A percentile compares a stretch with the other conserved stretches of the same genome.
Evolutionary conservation across 2,329 filamentous ascomycete genomes (phyloP).

Genomic region (Aspergillus caelatus): DNA sequence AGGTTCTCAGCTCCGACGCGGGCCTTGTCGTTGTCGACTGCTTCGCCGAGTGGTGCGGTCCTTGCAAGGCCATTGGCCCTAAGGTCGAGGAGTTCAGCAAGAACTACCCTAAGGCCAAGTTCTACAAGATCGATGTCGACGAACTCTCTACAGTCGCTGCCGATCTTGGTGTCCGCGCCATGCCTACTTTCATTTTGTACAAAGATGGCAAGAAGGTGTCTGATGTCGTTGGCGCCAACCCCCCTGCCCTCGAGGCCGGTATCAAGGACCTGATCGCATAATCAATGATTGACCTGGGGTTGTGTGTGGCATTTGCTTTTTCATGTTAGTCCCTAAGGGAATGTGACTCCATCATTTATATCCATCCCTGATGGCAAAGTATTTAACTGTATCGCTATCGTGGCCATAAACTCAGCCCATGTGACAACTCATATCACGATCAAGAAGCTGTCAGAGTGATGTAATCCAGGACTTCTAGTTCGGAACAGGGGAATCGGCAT

Average conservation of each 20-base stretch:
- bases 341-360: background rate
- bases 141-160: conserved; percentile 73
- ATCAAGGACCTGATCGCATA: conserved; percentile 29
- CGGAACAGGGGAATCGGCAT: no score
- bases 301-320: background rate
- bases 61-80: conserved; percentile 89
- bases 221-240: conserved; percentile 81
- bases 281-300: conserved; percentile 2
- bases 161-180: conserved; percentile 80
- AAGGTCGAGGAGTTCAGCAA: conserved; percentile 67
- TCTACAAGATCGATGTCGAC: conserved; percentile 92
- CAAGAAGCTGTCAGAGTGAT: no score
- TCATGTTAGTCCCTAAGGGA: background rate
- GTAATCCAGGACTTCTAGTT: background rate
- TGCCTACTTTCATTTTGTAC: conserved; percentile 91
- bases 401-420: background rate
- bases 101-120: conserved; percentile 64
- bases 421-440: background rate
- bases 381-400: background rate
- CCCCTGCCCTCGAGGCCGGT: conserved; percentile 60
- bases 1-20: conserved; percentile 47
- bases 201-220: conserved; percentile 73
- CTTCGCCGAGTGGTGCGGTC: conserved; percentile 90
- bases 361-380: background rate
- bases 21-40: conserved; percentile 76